These are phyloP conservation scores for Trichosporon ovoides DNA, from an alignment of 1,284 basidiomycete species.

Conservation along the genomic window DNA sequence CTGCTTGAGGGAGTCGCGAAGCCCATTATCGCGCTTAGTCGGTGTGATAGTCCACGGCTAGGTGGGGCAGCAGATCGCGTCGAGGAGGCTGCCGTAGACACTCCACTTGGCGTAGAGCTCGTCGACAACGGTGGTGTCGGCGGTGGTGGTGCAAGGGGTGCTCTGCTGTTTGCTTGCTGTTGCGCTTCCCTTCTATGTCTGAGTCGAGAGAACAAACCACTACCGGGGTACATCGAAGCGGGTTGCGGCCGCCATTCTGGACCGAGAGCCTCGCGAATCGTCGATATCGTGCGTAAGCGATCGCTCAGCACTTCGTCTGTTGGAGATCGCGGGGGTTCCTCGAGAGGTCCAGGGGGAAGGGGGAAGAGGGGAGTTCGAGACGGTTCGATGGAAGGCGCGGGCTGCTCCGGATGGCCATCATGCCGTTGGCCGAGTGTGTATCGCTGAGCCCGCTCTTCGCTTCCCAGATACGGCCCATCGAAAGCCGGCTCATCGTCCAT, in stretches of 20 bases:
- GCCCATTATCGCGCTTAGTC: constrained; percentile 24
- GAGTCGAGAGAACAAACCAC: constrained; percentile 1
- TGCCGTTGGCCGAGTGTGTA: too few species aligned
- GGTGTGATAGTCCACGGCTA: constrained; percentile 9
- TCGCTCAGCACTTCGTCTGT: constrained; percentile 34
- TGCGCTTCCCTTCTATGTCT: not conserved
- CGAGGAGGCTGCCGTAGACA: not conserved
- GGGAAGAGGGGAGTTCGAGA: not conserved
- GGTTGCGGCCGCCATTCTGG: constrained; percentile 2
- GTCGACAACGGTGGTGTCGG: constrained; percentile 6
- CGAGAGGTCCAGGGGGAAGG: not conserved
- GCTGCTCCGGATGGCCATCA: too few species aligned
- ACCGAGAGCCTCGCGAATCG: constrained; percentile 29
- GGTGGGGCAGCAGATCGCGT: not conserved
- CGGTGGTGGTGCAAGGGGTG: constrained; percentile 1
- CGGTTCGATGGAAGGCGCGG: too few species aligned
- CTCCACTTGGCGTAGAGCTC: not conserved
- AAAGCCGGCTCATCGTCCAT: constrained; percentile 1
- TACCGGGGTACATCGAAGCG: not conserved
- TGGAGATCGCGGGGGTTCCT: constrained; percentile 9
- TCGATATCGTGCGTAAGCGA: constrained; percentile 28
- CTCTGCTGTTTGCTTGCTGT: not conserved
- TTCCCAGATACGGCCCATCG: not conserved
- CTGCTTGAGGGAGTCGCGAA: constrained; percentile 12
- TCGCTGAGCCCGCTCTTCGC: too few species aligned